A percentile compares a stretch with the other conserved stretches of the same genome.
Evolutionary conservation across 2,329 filamentous ascomycete genomes (phyloP).

Genomic region (Neonectria coccinea): DNA sequence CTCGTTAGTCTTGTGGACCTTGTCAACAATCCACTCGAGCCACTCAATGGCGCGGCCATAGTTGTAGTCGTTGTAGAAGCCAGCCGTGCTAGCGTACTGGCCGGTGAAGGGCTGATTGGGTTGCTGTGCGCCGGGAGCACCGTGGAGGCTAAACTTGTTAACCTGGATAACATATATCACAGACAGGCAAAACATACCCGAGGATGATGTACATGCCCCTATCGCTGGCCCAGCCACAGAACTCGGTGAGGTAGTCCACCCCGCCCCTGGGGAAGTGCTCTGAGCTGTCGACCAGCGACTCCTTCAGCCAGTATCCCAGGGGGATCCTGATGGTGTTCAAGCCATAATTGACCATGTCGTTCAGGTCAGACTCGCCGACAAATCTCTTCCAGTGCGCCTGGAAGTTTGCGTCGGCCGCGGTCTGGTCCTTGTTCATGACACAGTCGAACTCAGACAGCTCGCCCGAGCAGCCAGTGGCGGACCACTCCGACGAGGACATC

Average conservation of each 20-base stretch:
- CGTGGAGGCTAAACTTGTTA: conserved; percentile 55
- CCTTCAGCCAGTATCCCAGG: conserved; percentile 67
- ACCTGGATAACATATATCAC: fast-evolving
- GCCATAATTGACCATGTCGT: conserved; percentile 61
- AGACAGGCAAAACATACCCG: conserved; percentile 46
- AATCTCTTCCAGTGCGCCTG: conserved; percentile 63
- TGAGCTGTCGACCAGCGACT: conserved; percentile 60
- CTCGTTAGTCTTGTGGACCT: conserved; percentile 60
- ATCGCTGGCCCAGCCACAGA: conserved; percentile 62
- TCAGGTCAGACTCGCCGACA: conserved; percentile 62
- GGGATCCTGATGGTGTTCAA: conserved; percentile 67
- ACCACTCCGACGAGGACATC: conserved; percentile 62
- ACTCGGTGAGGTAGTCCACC: conserved; percentile 57
- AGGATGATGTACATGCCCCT: conserved; percentile 65
- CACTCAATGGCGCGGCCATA: conserved; percentile 67
- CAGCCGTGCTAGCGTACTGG: conserved; percentile 49
- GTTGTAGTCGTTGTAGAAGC: conserved; percentile 68
- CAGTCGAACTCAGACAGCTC: conserved; percentile 66
- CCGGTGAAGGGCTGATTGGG: conserved; percentile 61
- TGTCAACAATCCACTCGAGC: conserved; percentile 66
- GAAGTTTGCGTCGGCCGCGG: conserved; percentile 59
- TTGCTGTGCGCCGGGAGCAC: conserved; percentile 62
- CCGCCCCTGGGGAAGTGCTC: conserved; percentile 64
- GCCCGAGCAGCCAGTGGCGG: conserved; percentile 58
- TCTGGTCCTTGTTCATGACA: conserved; percentile 60